Conservation (phyloP, 2,329 filamentous ascomycete genomes). For the Boeremia lycopersici region DNA sequence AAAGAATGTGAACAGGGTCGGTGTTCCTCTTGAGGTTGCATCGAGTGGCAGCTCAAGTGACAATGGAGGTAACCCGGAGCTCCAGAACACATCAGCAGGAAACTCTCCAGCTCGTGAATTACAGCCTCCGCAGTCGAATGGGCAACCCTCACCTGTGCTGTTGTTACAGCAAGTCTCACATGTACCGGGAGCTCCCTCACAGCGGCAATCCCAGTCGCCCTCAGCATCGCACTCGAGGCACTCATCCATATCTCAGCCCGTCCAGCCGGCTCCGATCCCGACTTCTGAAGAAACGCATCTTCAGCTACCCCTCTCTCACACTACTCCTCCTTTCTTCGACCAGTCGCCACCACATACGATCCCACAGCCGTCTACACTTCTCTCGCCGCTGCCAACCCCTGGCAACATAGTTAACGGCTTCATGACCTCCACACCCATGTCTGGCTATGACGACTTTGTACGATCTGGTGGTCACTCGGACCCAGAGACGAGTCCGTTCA, state of each 20-base stretch:
- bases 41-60: conserved; percentile 45
- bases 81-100: conserved; percentile 38
- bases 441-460: conserved; percentile 55
- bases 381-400: conserved; percentile 49
- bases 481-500: conserved; percentile 53
- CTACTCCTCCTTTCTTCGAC: conserved; percentile 51
- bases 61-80: conserved; percentile 38
- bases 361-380: conserved; percentile 31
- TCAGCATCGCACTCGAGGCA: conserved; percentile 41
- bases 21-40: conserved; percentile 27
- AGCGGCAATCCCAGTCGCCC: conserved; percentile 41
- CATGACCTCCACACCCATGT: conserved; percentile 52
- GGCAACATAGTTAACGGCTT: conserved; percentile 49
- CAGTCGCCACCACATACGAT: conserved; percentile 47
- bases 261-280: conserved; percentile 38
- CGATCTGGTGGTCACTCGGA: conserved; percentile 51
- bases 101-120: conserved; percentile 44
- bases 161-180: conserved; percentile 20
- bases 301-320: conserved; percentile 34
- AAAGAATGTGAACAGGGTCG: conserved; percentile 47
- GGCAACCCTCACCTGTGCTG: conserved; percentile 31
- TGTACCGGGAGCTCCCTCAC: conserved; percentile 21
- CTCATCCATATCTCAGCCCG: conserved; percentile 40
- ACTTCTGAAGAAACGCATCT: conserved; percentile 43
- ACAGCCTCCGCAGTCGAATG: conserved; percentile 30